Conservation (phyloP, 768 basidiomycete species). For the Lactifluus piperatus region DNA sequence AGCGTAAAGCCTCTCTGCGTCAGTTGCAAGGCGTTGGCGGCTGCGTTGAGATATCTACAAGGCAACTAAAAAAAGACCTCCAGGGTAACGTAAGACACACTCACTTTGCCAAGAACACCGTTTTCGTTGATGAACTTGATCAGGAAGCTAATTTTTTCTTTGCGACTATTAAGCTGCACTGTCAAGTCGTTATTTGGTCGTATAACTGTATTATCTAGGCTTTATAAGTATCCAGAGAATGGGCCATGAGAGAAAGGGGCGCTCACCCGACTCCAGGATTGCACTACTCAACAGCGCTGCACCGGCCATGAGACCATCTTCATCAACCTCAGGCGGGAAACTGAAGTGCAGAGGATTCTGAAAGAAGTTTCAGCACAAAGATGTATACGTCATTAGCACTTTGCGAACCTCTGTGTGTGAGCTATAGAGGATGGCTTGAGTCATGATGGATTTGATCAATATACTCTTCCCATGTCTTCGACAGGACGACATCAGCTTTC, state of each 20-base stretch:
- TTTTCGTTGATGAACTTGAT: slow-evolving; percentile 87
- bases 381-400: not conserved
- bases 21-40: slow-evolving; percentile 63
- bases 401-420: slow-evolving; percentile 47
- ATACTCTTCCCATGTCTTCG: slow-evolving; percentile 52
- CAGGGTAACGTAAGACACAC: slow-evolving; percentile 4
- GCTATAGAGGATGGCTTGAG: slow-evolving; percentile 75
- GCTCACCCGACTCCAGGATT: slow-evolving; percentile 64
- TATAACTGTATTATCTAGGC: slow-evolving; percentile 55
- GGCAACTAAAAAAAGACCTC: not conserved
- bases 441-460: slow-evolving; percentile 72
- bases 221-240: not conserved
- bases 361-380: not conserved
- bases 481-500: not conserved
- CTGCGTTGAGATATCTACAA: slow-evolving; percentile 71
- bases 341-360: slow-evolving; percentile 76
- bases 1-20: slow-evolving; percentile 83
- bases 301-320: slow-evolving; percentile 69
- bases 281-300: slow-evolving; percentile 67
- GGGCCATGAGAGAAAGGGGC: not conserved
- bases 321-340: slow-evolving; percentile 73
- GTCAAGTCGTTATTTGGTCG: slow-evolving; percentile 71
- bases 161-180: slow-evolving; percentile 64
- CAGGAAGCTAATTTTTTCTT: slow-evolving; percentile 73
- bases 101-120: slow-evolving; percentile 64